phyloP scores from a whole-genome alignment of 2,329 filamentous ascomycete species.

The Aureobasidium sp. region DNA sequence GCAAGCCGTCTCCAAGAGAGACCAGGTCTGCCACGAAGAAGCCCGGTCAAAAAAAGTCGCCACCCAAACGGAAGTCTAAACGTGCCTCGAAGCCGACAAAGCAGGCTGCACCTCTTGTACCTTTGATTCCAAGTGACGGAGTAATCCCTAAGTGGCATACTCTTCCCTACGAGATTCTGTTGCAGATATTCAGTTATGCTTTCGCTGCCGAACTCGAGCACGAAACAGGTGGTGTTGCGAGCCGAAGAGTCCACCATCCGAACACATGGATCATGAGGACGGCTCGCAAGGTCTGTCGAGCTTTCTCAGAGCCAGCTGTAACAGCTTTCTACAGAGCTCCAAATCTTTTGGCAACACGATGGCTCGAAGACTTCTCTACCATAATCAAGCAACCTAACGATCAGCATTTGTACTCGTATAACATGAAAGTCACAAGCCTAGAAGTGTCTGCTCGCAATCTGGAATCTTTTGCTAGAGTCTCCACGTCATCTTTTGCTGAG shows the following conservation, averaged over 20 bases:
- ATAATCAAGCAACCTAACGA: conserved; percentile 20
- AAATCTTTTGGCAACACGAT: conserved; percentile 19
- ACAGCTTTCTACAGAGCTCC: conserved; percentile 29
- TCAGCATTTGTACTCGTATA: conserved; percentile 47
- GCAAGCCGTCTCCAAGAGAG: conserved; percentile 6
- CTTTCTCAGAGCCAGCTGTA: conserved; percentile 27
- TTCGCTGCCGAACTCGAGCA: conserved; percentile 14
- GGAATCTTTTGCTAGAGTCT: conserved; percentile 19
- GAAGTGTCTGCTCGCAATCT: conserved; percentile 51
- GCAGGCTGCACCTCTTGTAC: conserved; percentile 12
- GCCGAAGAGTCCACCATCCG: neutral
- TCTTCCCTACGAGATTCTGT: conserved; percentile 26
- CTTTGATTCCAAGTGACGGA: conserved; percentile 22
- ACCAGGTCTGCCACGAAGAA: conserved; percentile 7
- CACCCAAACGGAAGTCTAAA: conserved; percentile 16
- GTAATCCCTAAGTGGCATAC: conserved; percentile 26
- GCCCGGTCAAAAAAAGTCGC: neutral
- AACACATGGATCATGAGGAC: conserved; percentile 25
- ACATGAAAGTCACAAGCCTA: conserved; percentile 61
- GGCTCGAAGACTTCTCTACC: conserved; percentile 25
- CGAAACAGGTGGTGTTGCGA: conserved; percentile 4
- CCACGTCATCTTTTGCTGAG: conserved; percentile 41
- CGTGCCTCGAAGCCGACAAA: conserved; percentile 19
- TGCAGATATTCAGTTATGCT: conserved; percentile 27
- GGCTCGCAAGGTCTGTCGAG: conserved; percentile 24